Conservation (phyloP, 352 stramenopile genomes). For the Phytopythium vexans region DNA sequence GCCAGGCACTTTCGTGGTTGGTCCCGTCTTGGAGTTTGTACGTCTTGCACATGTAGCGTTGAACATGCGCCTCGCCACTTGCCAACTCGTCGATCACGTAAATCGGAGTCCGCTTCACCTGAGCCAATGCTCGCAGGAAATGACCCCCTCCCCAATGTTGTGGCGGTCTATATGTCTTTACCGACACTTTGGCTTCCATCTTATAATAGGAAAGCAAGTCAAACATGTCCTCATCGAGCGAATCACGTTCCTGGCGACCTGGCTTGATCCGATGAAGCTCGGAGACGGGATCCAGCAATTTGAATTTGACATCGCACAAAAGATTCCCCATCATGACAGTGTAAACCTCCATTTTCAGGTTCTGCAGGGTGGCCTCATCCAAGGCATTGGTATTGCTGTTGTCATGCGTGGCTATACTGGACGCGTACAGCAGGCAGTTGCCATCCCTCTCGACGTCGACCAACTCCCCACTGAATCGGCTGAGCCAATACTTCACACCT, state of each 20-base stretch:
- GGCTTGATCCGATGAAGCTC: too few species aligned
- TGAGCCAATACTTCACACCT: too few species aligned
- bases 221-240: too few species aligned
- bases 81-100: not conserved
- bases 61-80: not conserved
- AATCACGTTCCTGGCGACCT: too few species aligned
- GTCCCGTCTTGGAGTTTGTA: not conserved
- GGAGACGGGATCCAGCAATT: not conserved
- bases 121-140: not conserved
- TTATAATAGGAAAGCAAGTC: too few species aligned
- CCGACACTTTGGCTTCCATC: not conserved
- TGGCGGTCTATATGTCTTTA: not conserved
- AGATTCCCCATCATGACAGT: conserved; percentile 3
- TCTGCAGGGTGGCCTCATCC: too few species aligned
- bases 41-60: conserved; percentile 1
- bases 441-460: too few species aligned
- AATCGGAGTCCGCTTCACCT: not conserved
- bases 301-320: not conserved
- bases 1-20: conserved; percentile 4
- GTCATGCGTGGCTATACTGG: too few species aligned
- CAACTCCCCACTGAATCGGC: too few species aligned
- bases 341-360: not conserved
- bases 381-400: too few species aligned
- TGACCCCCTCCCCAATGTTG: conserved; percentile 2
- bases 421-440: too few species aligned